A percentile compares a stretch with the other conserved stretches of the same genome.
Evolutionary conservation across 331 rosid genomes (phyloP).

Genomic region (Rhamnella rubrinervis): DNA sequence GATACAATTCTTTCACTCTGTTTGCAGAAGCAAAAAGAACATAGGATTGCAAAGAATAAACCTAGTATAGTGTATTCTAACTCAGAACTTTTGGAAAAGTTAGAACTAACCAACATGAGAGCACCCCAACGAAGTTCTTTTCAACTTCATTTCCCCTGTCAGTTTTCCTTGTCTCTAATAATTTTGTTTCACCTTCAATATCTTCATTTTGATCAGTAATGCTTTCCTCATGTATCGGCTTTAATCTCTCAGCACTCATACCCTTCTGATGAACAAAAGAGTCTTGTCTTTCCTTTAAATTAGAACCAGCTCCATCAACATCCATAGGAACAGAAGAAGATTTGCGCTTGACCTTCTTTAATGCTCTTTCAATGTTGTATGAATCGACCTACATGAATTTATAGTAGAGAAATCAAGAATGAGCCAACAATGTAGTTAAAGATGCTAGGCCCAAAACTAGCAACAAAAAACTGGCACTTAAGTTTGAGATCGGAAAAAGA

Average conservation of each 20-base stretch:
- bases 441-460: not conserved
- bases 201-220: conserved; percentile 18
- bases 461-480: not conserved
- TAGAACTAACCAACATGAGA: conserved; percentile 68
- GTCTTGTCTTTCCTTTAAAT: conserved; percentile 28
- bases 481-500: not conserved
- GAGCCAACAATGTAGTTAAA: not conserved
- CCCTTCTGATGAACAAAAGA: conserved; percentile 33
- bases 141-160: conserved; percentile 38
- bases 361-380: conserved; percentile 62
- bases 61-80: not conserved
- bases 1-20: not conserved
- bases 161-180: conserved; percentile 40
- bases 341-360: conserved; percentile 71
- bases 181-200: conserved; percentile 38
- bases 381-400: conserved; percentile 56
- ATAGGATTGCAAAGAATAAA: not conserved
- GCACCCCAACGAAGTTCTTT: conserved; percentile 63
- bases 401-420: conserved; percentile 9
- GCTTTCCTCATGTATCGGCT: conserved; percentile 34
- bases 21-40: not conserved
- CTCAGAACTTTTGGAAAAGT: conserved; percentile 11
- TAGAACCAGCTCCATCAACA: conserved; percentile 42
- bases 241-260: conserved; percentile 33
- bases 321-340: conserved; percentile 48